phyloP scores from a whole-genome alignment of 371 early-diverging fungal genomes.

The Choanephora cucurbitarum region DNA sequence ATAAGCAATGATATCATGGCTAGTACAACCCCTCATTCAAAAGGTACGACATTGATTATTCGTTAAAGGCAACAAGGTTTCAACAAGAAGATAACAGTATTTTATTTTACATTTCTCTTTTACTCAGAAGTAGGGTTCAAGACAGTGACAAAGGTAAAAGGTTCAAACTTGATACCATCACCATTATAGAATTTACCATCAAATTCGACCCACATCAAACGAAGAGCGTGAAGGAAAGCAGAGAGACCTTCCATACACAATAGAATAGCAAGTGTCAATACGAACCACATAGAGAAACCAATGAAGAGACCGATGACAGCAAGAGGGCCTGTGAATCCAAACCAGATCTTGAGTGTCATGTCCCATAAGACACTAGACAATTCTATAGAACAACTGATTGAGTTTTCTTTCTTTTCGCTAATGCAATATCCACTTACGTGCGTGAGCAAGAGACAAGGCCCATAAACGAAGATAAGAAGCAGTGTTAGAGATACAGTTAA shows the following conservation, averaged over 20 bases:
- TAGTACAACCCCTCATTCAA: too few relatives aligned
- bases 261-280: conserved; percentile 85
- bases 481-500: conserved; percentile 98
- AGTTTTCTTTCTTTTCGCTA: too few relatives aligned
- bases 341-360: conserved; percentile 84
- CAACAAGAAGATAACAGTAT: too few relatives aligned
- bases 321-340: conserved; percentile 54
- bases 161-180: conserved; percentile 53
- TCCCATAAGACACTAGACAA: conserved; percentile 98
- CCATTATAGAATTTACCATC: conserved; percentile 95
- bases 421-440: too few relatives aligned
- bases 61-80: too few relatives aligned
- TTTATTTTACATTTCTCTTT: background rate
- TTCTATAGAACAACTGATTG: conserved; percentile 50
- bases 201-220: conserved; percentile 99
- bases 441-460: conserved; percentile 99
- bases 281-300: conserved; percentile 84
- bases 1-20: too few relatives aligned
- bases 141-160: conserved; percentile 42
- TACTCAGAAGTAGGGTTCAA: conserved; percentile 18
- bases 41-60: too few relatives aligned
- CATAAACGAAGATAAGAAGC: conserved; percentile 99
- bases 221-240: conserved; percentile 98
- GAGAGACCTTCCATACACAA: conserved; percentile 98
- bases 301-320: conserved; percentile 69